Evolutionary conservation across 306 rosid genomes (phyloP).

Genomic region (Cicer yamashitae): DNA sequence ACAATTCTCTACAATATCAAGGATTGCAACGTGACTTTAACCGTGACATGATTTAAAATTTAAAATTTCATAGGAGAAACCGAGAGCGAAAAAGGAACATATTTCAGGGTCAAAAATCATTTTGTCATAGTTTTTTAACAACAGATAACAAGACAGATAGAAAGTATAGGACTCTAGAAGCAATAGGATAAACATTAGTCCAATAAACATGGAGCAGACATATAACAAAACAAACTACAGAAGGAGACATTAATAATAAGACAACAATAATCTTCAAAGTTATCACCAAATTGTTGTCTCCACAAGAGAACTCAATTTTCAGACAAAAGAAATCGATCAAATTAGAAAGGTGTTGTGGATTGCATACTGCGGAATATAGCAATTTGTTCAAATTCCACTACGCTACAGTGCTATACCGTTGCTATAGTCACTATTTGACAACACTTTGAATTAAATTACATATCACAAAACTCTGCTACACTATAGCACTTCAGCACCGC

Average conservation of each 20-base stretch:
- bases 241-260: slow-evolving; percentile 2
- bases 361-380: too few species aligned
- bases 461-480: too few species aligned
- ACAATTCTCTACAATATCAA: background rate
- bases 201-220: background rate
- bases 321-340: background rate
- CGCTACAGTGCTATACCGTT: too few species aligned
- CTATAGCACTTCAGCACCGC: too few species aligned
- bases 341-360: too few species aligned
- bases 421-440: too few species aligned
- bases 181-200: slow-evolving; percentile 18
- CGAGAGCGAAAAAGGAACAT: background rate
- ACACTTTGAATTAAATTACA: too few species aligned
- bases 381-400: too few species aligned
- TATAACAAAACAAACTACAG: background rate
- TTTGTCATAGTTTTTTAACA: background rate
- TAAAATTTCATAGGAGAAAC: background rate
- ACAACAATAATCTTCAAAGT: background rate
- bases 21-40: background rate
- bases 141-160: slow-evolving; percentile 1
- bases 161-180: slow-evolving; percentile 20
- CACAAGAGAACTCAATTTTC: slow-evolving; percentile 21
- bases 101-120: slow-evolving; percentile 9
- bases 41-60: background rate
- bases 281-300: background rate